phyloP scores from a whole-genome alignment of 768 basidiomycete species.

The Vishniacozyma victoriae region DNA sequence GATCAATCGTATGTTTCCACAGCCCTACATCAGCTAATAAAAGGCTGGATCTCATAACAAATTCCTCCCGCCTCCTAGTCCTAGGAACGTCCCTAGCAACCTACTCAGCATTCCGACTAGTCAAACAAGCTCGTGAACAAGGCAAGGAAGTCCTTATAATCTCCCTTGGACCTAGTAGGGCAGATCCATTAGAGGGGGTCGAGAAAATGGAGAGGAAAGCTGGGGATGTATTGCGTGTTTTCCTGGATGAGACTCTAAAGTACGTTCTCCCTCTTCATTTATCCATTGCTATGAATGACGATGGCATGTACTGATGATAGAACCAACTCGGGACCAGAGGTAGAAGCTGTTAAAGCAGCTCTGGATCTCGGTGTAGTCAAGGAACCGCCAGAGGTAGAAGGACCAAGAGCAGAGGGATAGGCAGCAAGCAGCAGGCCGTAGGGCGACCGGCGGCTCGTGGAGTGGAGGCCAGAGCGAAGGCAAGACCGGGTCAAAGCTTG shows the following conservation, averaged over 20 bases:
- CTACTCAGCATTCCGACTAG: conserved; percentile 79
- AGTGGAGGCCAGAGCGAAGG: too few relatives aligned
- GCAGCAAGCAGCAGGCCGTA: too few relatives aligned
- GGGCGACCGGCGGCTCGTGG: too few relatives aligned
- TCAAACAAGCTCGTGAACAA: conserved; percentile 70
- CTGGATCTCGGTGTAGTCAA: conserved; percentile 36
- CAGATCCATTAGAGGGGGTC: conserved; percentile 59
- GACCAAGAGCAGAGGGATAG: conserved; percentile 40
- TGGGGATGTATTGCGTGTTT: conserved; percentile 66
- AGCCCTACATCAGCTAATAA: not conserved
- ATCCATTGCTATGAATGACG: too few relatives aligned
- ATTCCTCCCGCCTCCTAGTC: conserved; percentile 63
- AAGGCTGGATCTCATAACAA: conserved; percentile 7
- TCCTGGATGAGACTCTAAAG: conserved; percentile 44
- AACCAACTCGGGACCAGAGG: conserved; percentile 29
- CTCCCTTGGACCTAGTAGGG: conserved; percentile 83
- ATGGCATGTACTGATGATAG: conserved; percentile 4
- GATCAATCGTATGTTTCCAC: conserved; percentile 61
- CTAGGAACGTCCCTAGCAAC: conserved; percentile 89
- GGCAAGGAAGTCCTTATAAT: conserved; percentile 73
- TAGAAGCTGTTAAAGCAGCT: conserved; percentile 26
- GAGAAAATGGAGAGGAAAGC: conserved; percentile 74
- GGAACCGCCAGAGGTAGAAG: conserved; percentile 39
- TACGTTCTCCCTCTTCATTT: conserved; percentile 19
- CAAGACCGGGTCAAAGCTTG: too few relatives aligned